Percentiles rank a stretch among this genome's conserved stretches.
These are phyloP conservation scores for Jacaranda mimosifolia DNA, from an alignment of 257 asterid species.

Conservation along the genomic window DNA sequence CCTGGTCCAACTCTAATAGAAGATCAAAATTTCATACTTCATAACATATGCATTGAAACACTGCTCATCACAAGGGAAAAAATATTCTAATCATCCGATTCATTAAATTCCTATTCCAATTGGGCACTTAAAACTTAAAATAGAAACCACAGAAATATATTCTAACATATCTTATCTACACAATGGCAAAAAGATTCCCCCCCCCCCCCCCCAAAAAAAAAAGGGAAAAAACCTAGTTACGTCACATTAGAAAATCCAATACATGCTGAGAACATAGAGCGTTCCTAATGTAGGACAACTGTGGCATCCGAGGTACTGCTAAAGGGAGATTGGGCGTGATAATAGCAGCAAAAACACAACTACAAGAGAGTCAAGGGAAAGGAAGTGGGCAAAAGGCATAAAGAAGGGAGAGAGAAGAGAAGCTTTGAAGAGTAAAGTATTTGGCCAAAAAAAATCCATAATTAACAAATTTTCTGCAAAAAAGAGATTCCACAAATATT, in stretches of 20 bases:
- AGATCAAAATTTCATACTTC: background rate
- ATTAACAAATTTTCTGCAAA: background rate
- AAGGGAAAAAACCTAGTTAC: conserved; percentile 4
- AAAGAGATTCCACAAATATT: background rate
- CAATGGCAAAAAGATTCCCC: no score
- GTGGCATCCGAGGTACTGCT: background rate
- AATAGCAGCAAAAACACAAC: conserved; percentile 5
- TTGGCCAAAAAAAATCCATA: background rate
- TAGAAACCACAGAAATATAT: conserved; percentile 17
- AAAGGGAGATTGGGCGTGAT: background rate
- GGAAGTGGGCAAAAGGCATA: background rate
- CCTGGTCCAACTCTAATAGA: background rate
- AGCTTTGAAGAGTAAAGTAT: background rate
- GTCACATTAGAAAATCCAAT: conserved; percentile 1
- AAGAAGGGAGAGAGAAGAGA: background rate
- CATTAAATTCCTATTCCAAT: conserved; percentile 17
- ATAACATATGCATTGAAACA: conserved; percentile 1
- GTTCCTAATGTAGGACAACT: background rate
- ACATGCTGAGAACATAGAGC: no score
- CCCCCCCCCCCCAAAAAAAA: no score
- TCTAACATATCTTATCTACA: background rate
- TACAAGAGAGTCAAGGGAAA: background rate
- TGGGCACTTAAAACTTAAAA: background rate
- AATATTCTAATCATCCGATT: conserved; percentile 10
- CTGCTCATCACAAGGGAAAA: background rate